Percentiles rank a stretch among this genome's conserved stretches.
phyloP scores from a whole-genome alignment of 345 rosid genomes.

The Lumnitzera racemosa region DNA sequence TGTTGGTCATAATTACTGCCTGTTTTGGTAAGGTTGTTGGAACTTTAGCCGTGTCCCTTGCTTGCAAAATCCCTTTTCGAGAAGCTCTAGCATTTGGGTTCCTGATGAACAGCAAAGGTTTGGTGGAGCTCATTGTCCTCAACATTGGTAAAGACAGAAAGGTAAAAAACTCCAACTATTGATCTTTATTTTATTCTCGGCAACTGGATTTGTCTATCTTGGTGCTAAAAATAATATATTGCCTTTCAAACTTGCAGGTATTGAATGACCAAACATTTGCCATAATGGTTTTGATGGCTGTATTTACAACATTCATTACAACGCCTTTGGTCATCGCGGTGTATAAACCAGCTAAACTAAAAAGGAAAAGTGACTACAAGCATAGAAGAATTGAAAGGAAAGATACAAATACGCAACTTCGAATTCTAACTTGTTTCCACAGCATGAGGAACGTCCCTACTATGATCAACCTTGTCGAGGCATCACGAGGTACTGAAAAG shows the following conservation, averaged over 20 bases:
- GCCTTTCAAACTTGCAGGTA: conserved; percentile 34
- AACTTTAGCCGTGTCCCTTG: conserved; percentile 44
- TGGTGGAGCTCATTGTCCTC: conserved; percentile 86
- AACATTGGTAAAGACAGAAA: conserved; percentile 76
- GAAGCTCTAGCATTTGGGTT: conserved; percentile 63
- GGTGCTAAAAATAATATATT: too few species aligned
- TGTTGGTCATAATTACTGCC: conserved; percentile 53
- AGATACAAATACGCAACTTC: conserved; percentile 30
- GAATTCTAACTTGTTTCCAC: conserved; percentile 56
- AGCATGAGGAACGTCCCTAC: conserved; percentile 45
- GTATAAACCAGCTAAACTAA: conserved; percentile 47
- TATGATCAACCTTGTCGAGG: conserved; percentile 64
- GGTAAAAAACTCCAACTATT: conserved; percentile 16
- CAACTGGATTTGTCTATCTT: too few species aligned
- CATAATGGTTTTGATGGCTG: conserved; percentile 75
- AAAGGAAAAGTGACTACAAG: conserved; percentile 31
- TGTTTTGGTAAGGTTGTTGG: conserved; percentile 71
- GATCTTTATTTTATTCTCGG: too few species aligned
- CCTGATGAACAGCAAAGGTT: conserved; percentile 75
- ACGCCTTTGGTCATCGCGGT: conserved; percentile 62
- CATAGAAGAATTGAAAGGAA: conserved; percentile 39
- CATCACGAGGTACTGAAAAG: conserved; percentile 70
- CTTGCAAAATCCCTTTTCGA: conserved; percentile 34
- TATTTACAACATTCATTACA: conserved; percentile 69
- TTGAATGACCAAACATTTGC: conserved; percentile 76